These are phyloP conservation scores for Silene vulgaris DNA, from an alignment of 179 eudicot genomes.

Conservation along the genomic window DNA sequence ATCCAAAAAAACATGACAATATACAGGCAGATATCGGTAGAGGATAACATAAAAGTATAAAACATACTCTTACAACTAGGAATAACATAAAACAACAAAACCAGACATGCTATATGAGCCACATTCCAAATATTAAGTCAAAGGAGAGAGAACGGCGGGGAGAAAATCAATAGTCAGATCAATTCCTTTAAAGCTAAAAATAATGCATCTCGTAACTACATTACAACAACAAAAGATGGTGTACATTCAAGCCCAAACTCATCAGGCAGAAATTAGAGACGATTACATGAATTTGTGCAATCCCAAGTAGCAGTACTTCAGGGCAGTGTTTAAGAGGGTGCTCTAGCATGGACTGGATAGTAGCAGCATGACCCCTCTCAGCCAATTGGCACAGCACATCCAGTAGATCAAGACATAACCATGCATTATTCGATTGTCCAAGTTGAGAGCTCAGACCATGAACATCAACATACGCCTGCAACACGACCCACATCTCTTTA, in stretches of 20 bases:
- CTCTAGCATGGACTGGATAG: conserved; percentile 65
- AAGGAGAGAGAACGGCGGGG: neutral
- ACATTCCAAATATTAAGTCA: neutral
- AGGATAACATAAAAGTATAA: neutral
- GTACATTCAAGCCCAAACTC: neutral
- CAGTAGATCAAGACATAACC: conserved; percentile 81
- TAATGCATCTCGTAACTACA: neutral
- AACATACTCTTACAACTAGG: neutral
- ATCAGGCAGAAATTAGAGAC: conserved; percentile 15
- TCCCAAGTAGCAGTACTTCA: conserved; percentile 81
- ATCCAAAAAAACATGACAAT: neutral
- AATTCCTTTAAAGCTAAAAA: neutral
- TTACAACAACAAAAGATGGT: neutral
- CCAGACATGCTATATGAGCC: neutral
- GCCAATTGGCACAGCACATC: conserved; percentile 83
- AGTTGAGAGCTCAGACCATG: conserved; percentile 51
- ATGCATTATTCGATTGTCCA: conserved; percentile 62
- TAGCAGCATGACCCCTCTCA: conserved; percentile 74
- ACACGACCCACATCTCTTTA: neutral
- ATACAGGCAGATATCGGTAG: neutral
- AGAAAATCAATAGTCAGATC: neutral
- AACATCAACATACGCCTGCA: conserved; percentile 65
- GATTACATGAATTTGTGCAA: conserved; percentile 77
- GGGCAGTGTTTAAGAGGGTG: conserved; percentile 71
- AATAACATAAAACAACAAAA: neutral